Evolutionary conservation across 192 early-diverging fungal species (phyloP), one percentile per base, ranked within the genome.

Genomic region (Thamnidium elegans): DNA sequence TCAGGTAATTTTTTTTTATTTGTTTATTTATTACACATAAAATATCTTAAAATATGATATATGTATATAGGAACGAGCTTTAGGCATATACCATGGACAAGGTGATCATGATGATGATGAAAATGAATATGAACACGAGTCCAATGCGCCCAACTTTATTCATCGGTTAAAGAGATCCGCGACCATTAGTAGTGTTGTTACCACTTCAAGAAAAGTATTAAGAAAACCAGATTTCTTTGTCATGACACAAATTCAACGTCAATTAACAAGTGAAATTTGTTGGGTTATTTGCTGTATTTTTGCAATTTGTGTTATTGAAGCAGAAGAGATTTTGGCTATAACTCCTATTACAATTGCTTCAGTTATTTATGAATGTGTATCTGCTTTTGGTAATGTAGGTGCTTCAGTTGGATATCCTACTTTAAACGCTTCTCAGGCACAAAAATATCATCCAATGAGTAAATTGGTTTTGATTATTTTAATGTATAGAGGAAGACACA

Each of bases 161-260:
- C 31, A 62, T 11, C 54, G 55, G 3, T 20, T 70, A 20, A 55
- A 48, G 17, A 42, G 68, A 15, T 46, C 63, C 23, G 50, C 68
- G 8, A 70, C 68, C 4, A 56, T 70, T 3, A 63, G 21, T 11
- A 70, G 68, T 44, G 59, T 70, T n/a, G 48, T 70, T 45, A 70
- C 68, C 8, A 55, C 52, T 36, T 55, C 54, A 32, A 45, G 46
- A 55, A 70, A 64, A 43, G 52, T 58, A 2, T 58, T 70, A 10
- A 43, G 48, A n/a, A 48, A 59, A 39, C 72, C 72, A 2, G 72
- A 74, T 58, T 74, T 74, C 30, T 74, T 69, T 63, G 72, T 74
- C 6, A 65, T 74, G 54, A 63, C 63, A 7, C 72, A 74, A 46
- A 62, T 74, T n/a, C 72, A 74, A 30, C 55, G 72, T 11, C 72